phyloP scores from a whole-genome alignment of 345 rosid genomes.

The Conringia planisiliqua region DNA sequence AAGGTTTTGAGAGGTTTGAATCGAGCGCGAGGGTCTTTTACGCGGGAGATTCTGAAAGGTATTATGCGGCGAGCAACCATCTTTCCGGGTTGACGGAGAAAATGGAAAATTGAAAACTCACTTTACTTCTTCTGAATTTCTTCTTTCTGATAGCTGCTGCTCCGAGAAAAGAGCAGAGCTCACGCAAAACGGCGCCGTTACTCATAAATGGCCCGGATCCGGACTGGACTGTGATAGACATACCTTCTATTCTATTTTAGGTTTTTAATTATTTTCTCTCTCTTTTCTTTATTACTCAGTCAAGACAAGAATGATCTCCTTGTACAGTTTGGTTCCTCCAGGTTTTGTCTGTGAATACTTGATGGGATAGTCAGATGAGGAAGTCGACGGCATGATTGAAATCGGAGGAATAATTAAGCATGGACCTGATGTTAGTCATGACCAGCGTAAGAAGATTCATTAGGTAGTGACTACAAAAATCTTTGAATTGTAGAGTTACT shows the following conservation, averaged over 20 bases:
- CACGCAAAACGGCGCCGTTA: background rate
- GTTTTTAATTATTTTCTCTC: background rate
- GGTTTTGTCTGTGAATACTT: too few relatives aligned
- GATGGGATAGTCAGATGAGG: too few relatives aligned
- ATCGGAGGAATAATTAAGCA: too few relatives aligned
- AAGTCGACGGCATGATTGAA: too few relatives aligned
- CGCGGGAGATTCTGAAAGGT: slow-evolving; percentile 8
- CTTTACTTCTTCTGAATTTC: background rate
- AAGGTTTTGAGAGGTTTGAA: slow-evolving; percentile 23
- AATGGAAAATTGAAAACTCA: background rate
- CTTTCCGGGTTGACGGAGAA: background rate
- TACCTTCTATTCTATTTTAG: background rate
- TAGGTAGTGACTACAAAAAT: too few relatives aligned
- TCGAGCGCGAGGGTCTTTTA: background rate
- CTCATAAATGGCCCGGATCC: background rate
- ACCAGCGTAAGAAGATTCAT: too few relatives aligned
- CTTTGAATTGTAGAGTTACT: too few relatives aligned
- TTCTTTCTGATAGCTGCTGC: background rate
- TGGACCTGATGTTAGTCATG: too few relatives aligned
- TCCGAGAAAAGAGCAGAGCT: background rate
- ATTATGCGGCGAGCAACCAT: slow-evolving; percentile 7
- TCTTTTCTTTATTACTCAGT: background rate
- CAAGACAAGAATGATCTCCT: too few relatives aligned
- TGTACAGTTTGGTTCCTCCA: too few relatives aligned
- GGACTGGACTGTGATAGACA: background rate